These are phyloP conservation scores for Colletotrichum tamarilloi DNA, from an alignment of 2,329 filamentous ascomycete species.

Conservation along the genomic window DNA sequence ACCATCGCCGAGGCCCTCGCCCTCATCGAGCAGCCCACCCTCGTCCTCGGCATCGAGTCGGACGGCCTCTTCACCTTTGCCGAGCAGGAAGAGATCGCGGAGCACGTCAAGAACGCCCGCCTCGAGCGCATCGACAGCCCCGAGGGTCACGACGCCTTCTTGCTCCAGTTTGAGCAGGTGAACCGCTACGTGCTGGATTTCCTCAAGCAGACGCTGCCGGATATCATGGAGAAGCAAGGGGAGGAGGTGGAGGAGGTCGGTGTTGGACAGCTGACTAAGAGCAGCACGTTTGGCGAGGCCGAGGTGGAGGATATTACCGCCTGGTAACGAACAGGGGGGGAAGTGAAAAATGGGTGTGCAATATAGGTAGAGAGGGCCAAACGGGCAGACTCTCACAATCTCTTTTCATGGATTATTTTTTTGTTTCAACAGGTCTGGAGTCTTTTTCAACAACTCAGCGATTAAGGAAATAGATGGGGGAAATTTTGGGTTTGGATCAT, in stretches of 20 bases:
- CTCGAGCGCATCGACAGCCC: slow-evolving; percentile 91
- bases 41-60: slow-evolving; percentile 94
- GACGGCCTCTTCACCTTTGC: slow-evolving; percentile 98
- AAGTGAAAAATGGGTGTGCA: not conserved
- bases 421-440: slow-evolving; percentile 28
- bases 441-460: slow-evolving; percentile 34
- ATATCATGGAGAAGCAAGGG: slow-evolving; percentile 81
- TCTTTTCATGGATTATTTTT: not conserved
- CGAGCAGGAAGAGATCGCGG: slow-evolving; percentile 92
- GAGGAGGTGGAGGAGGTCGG: slow-evolving; percentile 56
- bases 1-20: slow-evolving; percentile 80
- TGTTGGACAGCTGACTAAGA: slow-evolving; percentile 78
- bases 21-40: slow-evolving; percentile 86
- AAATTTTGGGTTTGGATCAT: not conserved
- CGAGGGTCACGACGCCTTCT: slow-evolving; percentile 95
- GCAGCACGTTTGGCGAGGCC: slow-evolving; percentile 92
- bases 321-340: slow-evolving; percentile 68
- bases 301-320: slow-evolving; percentile 97
- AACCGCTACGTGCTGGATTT: slow-evolving; percentile 89
- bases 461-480: slow-evolving; percentile 21
- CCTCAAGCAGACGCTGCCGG: slow-evolving; percentile 82
- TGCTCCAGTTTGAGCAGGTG: slow-evolving; percentile 97
- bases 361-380: not conserved
- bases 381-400: not conserved
- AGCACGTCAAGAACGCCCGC: slow-evolving; percentile 79